Evolutionary conservation across 352 stramenopile genomes (phyloP).

Genomic region (Phytophthora citricola): DNA sequence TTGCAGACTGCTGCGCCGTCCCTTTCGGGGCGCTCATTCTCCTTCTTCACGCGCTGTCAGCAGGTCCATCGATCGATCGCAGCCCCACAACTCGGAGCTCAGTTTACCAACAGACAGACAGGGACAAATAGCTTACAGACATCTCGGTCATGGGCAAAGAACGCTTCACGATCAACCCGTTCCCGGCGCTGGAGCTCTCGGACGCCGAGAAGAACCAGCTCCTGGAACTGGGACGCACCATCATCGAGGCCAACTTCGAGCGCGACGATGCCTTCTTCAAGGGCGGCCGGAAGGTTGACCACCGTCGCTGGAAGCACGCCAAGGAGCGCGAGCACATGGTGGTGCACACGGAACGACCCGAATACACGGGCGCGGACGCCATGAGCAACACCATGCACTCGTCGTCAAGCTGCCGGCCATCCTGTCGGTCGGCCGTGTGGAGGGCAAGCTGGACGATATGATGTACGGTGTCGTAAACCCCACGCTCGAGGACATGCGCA

Average conservation of each 20-base stretch:
- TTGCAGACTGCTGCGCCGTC: conserved; percentile 12
- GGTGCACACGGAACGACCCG: conserved; percentile 41
- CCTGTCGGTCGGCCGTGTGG: conserved; percentile 36
- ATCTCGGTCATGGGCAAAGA: conserved; percentile 34
- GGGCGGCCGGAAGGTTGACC: conserved; percentile 37
- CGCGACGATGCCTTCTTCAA: conserved; percentile 41
- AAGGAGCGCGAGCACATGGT: conserved; percentile 43
- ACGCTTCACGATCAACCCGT: conserved; percentile 49
- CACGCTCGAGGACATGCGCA: conserved; percentile 45
- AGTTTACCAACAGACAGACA: not conserved
- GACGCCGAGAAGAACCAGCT: conserved; percentile 44
- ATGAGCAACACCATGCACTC: conserved; percentile 36
- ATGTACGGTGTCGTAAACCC: conserved; percentile 49
- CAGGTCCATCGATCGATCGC: conserved; percentile 4
- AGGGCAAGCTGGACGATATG: conserved; percentile 48
- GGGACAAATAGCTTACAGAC: not conserved
- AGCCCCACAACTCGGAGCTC: conserved; percentile 1
- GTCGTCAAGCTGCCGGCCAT: conserved; percentile 38
- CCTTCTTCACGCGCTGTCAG: conserved; percentile 25
- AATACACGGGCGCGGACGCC: conserved; percentile 36
- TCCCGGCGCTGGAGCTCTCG: conserved; percentile 42
- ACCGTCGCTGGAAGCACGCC: conserved; percentile 42
- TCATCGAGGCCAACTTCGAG: conserved; percentile 47
- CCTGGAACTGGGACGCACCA: conserved; percentile 38
- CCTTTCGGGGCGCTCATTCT: conserved; percentile 18